Percentiles rank a stretch among this genome's conserved stretches.
Evolutionary conservation across 208 protist genomes (phyloP).

Genomic region (Herpetomonas samuelpessoai): DNA sequence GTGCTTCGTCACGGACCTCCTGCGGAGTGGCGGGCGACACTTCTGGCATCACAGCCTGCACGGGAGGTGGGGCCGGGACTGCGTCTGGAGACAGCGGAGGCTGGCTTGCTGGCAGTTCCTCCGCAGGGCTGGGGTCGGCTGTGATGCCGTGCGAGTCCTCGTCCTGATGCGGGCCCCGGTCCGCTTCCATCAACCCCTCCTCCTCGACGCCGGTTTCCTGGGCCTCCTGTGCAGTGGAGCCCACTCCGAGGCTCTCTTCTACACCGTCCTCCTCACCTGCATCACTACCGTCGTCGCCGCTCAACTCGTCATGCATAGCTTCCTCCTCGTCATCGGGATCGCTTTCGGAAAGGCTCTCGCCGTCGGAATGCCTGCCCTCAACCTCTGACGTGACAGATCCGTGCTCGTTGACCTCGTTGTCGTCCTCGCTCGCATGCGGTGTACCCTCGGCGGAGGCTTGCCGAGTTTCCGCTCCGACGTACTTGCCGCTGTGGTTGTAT

Average conservation of each 20-base stretch:
- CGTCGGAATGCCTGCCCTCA: not conserved
- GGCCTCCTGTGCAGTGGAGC: not conserved
- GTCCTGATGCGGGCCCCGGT: too few relatives aligned
- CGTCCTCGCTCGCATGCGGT: not conserved
- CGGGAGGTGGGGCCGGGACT: not conserved
- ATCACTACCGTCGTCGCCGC: not conserved
- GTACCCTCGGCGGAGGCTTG: not conserved
- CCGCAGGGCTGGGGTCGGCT: not conserved
- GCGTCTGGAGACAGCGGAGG: not conserved
- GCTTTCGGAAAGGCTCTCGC: not conserved
- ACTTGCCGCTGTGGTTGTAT: conserved; percentile 51
- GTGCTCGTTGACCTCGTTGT: not conserved
- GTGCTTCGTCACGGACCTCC: conserved; percentile 15
- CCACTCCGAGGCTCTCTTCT: too few relatives aligned
- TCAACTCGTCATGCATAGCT: not conserved
- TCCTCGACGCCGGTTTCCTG: not conserved
- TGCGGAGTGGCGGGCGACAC: conserved; percentile 20
- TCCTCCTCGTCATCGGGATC: not conserved
- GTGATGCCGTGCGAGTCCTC: not conserved
- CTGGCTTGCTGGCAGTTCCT: conserved; percentile 3
- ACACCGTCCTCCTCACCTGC: too few relatives aligned
- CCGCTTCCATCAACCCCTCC: not conserved
- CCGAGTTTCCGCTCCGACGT: not conserved
- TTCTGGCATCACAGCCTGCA: conserved; percentile 13
- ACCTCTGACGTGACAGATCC: not conserved